Evolutionary conservation across 495 filamentous ascomycete species (phyloP).

Genomic region (Aspergillus saccharolyticus): DNA sequence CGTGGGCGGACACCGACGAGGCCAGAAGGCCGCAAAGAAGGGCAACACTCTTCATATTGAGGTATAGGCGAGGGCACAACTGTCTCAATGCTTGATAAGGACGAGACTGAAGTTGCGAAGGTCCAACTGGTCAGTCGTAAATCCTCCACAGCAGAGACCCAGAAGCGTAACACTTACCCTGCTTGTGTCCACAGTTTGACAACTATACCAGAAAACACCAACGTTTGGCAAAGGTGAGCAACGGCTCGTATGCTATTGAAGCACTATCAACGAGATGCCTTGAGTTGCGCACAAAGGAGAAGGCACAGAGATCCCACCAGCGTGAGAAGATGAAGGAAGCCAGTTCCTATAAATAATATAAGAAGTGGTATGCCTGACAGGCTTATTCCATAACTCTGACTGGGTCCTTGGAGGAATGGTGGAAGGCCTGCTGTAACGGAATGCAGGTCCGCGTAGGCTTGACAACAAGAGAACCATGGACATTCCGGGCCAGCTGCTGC

Average conservation of each 20-base stretch:
- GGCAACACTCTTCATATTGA: conserved; percentile 38
- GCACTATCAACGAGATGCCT: not conserved
- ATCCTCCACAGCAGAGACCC: not conserved
- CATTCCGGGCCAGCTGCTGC: not conserved
- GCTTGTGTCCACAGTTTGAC: not conserved
- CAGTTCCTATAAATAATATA: not conserved
- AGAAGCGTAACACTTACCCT: not conserved
- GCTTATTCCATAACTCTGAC: not conserved
- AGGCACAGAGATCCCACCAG: not conserved
- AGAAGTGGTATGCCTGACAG: not conserved
- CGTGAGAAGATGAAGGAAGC: not conserved
- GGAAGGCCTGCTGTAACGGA: not conserved
- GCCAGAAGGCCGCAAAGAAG: conserved; percentile 33
- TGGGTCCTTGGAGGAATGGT: not conserved
- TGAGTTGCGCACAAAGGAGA: not conserved
- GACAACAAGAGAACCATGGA: not conserved
- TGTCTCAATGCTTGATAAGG: not conserved
- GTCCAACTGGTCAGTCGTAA: not conserved
- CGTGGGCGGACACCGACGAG: conserved; percentile 37
- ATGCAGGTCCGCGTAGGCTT: not conserved
- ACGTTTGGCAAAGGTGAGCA: not conserved
- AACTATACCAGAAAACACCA: not conserved
- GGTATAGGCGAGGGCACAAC: not conserved
- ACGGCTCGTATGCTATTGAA: not conserved
- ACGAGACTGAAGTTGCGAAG: not conserved